These are phyloP conservation scores for Austropuccinia psidii DNA, from an alignment of 1,284 basidiomycete species.

Conservation along the genomic window DNA sequence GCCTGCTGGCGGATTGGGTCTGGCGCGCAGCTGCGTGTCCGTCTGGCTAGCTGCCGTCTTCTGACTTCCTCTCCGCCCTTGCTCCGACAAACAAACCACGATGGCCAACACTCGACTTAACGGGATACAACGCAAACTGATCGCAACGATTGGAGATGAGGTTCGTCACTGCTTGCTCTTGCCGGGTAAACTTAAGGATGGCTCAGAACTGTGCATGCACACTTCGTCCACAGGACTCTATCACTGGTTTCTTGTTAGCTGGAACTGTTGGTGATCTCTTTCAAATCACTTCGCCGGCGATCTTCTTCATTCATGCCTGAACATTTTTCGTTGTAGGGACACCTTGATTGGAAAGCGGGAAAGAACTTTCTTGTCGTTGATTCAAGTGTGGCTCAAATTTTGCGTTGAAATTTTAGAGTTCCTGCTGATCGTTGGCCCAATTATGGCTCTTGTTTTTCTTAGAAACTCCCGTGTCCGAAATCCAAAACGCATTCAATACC, in stretches of 20 bases:
- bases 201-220: background rate
- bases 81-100: background rate
- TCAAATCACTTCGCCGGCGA: background rate
- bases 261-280: conserved; percentile 57
- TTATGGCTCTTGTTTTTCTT: conserved; percentile 29
- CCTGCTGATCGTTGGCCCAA: background rate
- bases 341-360: conserved; percentile 75
- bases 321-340: conserved; percentile 48
- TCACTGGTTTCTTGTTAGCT: conserved; percentile 83
- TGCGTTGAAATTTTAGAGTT: background rate
- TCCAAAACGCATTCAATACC: conserved; percentile 82
- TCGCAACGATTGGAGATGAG: conserved; percentile 93
- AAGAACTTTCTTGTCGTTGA: conserved; percentile 96
- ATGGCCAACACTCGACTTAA: conserved; percentile 34
- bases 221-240: conserved; percentile 63
- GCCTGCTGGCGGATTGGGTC: no score
- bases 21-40: no score
- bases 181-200: background rate
- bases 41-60: background rate
- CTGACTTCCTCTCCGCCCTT: background rate
- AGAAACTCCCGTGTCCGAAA: conserved; percentile 82
- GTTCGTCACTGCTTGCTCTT: conserved; percentile 50
- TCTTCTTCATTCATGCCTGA: background rate
- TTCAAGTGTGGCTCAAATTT: conserved; percentile 57
- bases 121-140: conserved; percentile 61